Evolutionary conservation across 805 yeast genomes (phyloP).

Genomic region (Wickerhamiella sorbophila): DNA sequence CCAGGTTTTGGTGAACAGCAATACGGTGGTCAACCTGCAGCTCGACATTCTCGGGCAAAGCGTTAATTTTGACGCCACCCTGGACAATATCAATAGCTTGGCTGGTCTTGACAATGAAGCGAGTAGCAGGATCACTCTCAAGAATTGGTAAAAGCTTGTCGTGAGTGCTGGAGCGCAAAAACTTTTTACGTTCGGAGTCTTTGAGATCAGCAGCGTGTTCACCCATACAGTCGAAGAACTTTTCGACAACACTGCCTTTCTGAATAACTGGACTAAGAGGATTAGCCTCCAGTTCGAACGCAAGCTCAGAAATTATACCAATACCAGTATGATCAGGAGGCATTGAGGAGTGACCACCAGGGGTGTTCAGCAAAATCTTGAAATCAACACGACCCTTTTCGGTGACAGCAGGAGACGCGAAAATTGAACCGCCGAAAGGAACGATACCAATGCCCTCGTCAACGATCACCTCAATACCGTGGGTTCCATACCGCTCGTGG

Average conservation of each 20-base stretch:
- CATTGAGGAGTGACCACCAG: slow-evolving; percentile 68
- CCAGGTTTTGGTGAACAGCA: slow-evolving; percentile 39
- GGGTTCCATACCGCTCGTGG: slow-evolving; percentile 41
- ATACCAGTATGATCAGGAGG: slow-evolving; percentile 76
- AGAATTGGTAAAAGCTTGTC: slow-evolving; percentile 9
- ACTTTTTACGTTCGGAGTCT: slow-evolving; percentile 11
- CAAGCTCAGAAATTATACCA: slow-evolving; percentile 53
- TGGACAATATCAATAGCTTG: slow-evolving; percentile 52
- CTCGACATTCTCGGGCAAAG: slow-evolving; percentile 51
- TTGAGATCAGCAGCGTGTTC: slow-evolving; percentile 29
- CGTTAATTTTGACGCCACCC: slow-evolving; percentile 67
- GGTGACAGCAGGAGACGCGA: slow-evolving; percentile 43
- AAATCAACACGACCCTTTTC: slow-evolving; percentile 49
- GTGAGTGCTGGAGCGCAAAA: slow-evolving; percentile 1
- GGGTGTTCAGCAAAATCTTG: slow-evolving; percentile 37
- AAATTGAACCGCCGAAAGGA: slow-evolving; percentile 32
- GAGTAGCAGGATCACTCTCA: slow-evolving; percentile 11
- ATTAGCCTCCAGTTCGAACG: slow-evolving; percentile 40
- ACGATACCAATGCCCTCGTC: slow-evolving; percentile 51
- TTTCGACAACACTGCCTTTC: slow-evolving; percentile 43
- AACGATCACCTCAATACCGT: slow-evolving; percentile 45
- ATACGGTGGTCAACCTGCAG: slow-evolving; percentile 51
- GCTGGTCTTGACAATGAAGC: slow-evolving; percentile 42
- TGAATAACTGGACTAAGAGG: slow-evolving; percentile 38
- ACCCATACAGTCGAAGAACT: slow-evolving; percentile 48